Conservation (phyloP, 2,329 filamentous ascomycete species). For the Microsporum canis region DNA sequence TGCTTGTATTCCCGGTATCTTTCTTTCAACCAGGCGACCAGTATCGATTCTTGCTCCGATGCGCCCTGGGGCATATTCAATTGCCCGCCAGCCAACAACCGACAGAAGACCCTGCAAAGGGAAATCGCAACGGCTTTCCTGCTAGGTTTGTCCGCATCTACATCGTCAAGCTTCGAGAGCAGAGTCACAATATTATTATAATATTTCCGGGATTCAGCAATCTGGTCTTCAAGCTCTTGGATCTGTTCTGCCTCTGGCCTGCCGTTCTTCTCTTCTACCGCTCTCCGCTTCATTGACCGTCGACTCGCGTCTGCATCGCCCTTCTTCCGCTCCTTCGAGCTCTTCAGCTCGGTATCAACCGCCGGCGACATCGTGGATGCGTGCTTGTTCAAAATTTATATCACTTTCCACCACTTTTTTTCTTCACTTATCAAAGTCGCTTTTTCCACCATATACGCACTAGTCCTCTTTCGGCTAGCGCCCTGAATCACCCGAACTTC, state of each 20-base stretch:
- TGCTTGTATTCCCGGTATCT: conserved; percentile 60
- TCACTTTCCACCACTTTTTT: not conserved
- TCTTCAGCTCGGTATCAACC: conserved; percentile 2
- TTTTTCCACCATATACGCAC: not conserved
- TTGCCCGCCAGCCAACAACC: conserved; percentile 62
- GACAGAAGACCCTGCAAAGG: conserved; percentile 74
- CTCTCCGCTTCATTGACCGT: conserved; percentile 26
- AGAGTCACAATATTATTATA: conserved; percentile 81
- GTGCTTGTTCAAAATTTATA: not conserved
- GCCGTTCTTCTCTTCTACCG: conserved; percentile 30
- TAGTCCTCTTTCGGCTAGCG: not conserved
- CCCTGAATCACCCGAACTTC: not conserved
- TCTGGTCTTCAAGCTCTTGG: conserved; percentile 63
- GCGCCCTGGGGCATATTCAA: conserved; percentile 54
- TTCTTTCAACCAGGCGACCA: conserved; percentile 68
- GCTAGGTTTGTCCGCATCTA: conserved; percentile 29
- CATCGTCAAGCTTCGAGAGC: conserved; percentile 46
- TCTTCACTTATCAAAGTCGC: not conserved
- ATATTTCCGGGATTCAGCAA: conserved; percentile 74
- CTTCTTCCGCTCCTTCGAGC: conserved; percentile 31
- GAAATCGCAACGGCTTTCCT: conserved; percentile 63
- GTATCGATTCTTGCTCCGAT: conserved; percentile 61
- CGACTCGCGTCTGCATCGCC: conserved; percentile 23
- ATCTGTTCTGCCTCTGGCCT: conserved; percentile 49
- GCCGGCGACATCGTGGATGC: not conserved